Conservation (phyloP, 768 basidiomycete species). For the Trametes maxima region DNA sequence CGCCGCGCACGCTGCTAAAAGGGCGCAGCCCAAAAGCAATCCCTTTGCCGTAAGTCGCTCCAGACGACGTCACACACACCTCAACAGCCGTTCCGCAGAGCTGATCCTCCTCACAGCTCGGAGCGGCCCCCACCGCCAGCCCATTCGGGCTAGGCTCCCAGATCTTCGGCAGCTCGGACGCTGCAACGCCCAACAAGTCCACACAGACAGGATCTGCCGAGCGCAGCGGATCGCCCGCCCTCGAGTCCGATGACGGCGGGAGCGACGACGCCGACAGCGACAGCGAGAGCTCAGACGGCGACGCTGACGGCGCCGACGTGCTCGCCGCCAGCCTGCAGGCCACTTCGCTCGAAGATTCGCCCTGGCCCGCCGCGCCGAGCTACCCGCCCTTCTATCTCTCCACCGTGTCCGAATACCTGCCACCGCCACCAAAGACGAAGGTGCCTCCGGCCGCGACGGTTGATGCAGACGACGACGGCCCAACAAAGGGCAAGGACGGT, state of each 20-base stretch:
- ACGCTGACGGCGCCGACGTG: conserved; percentile 37
- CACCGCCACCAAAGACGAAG: conserved; percentile 54
- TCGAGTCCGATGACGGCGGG: conserved; percentile 32
- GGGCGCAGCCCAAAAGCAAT: conserved; percentile 46
- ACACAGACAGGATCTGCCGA: conserved; percentile 16
- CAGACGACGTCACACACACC: background rate
- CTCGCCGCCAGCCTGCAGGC: conserved; percentile 61
- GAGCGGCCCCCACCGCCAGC: conserved; percentile 31
- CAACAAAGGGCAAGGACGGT: conserved; percentile 45
- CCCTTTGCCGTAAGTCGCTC: conserved; percentile 62
- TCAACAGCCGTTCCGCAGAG: background rate
- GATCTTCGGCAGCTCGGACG: conserved; percentile 51
- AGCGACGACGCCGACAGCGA: conserved; percentile 23
- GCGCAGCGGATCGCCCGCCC: conserved; percentile 32
- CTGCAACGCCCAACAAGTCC: conserved; percentile 3
- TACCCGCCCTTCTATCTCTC: conserved; percentile 76
- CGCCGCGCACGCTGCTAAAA: conserved; percentile 35
- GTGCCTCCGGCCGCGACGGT: conserved; percentile 41
- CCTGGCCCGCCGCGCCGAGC: conserved; percentile 67
- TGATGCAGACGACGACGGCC: conserved; percentile 45
- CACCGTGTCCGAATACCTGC: conserved; percentile 71
- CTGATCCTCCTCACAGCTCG: conserved; percentile 23
- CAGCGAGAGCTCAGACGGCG: conserved; percentile 24
- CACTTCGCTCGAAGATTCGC: conserved; percentile 55
- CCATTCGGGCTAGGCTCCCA: conserved; percentile 65